phyloP scores from a whole-genome alignment of 2,329 filamentous ascomycete genomes.

The Fusarium acutatum region DNA sequence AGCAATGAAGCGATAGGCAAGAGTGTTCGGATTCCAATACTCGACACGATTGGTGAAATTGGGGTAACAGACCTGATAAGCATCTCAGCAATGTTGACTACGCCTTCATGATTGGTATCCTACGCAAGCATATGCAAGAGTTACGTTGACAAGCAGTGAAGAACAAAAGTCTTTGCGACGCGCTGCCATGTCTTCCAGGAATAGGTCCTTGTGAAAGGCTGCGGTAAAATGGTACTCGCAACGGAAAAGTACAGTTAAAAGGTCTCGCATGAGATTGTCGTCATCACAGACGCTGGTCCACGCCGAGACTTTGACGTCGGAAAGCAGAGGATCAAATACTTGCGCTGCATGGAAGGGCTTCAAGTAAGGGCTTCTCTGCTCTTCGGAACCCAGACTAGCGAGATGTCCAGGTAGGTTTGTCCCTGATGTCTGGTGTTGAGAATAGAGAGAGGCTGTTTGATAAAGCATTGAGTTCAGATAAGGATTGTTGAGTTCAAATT shows the following conservation, averaged over 20 bases:
- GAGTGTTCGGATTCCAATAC: constrained; percentile 48
- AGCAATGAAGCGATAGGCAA: constrained; percentile 48
- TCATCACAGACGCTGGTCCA: constrained; percentile 51
- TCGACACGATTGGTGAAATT: constrained; percentile 42
- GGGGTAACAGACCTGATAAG: constrained; percentile 42
- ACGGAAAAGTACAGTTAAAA: constrained; percentile 41
- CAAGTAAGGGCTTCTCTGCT: constrained; percentile 39
- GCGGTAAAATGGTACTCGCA: constrained; percentile 50
- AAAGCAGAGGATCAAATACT: constrained; percentile 46
- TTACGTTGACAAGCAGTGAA: constrained; percentile 49
- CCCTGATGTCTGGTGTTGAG: neutral
- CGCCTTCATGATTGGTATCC: neutral
- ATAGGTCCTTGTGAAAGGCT: constrained; percentile 51
- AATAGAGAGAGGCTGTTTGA: constrained; percentile 30
- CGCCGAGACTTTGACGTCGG: constrained; percentile 40
- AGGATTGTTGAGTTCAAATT: constrained; percentile 28
- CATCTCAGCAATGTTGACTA: neutral
- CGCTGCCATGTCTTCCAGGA: constrained; percentile 50
- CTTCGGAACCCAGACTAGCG: neutral
- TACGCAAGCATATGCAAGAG: constrained; percentile 50
- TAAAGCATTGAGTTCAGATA: constrained; percentile 43
- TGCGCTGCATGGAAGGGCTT: constrained; percentile 50
- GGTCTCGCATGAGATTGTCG: constrained; percentile 47
- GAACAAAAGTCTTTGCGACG: constrained; percentile 49
- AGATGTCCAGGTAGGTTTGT: neutral